These are phyloP conservation scores for Rhodotorula toruloides DNA, from an alignment of 768 basidiomycete genomes.

Conservation along the genomic window DNA sequence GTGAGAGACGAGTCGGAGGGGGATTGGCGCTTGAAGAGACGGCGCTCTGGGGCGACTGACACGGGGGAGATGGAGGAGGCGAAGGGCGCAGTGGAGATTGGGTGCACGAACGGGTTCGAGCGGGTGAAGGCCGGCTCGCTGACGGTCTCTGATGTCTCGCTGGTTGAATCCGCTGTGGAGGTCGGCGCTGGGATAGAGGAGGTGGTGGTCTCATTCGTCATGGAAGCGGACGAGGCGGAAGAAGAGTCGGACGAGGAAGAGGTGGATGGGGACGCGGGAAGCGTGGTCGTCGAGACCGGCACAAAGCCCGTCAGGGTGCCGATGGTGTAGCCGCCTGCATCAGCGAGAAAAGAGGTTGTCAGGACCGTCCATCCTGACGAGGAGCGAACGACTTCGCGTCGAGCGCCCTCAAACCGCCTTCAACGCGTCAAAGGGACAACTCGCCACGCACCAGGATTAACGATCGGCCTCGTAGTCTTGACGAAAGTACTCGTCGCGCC, in stretches of 20 bases:
- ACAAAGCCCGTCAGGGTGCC: conserved; percentile 27
- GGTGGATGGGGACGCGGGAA: not conserved
- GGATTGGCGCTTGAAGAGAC: not conserved
- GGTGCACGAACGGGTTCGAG: not conserved
- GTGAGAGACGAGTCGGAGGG: not conserved
- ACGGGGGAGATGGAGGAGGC: not conserved
- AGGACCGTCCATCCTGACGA: too few relatives aligned
- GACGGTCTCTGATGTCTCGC: not conserved
- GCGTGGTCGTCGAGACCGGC: conserved; percentile 1
- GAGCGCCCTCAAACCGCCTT: too few relatives aligned
- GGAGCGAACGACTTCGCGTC: too few relatives aligned
- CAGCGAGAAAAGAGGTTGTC: too few relatives aligned
- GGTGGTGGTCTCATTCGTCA: not conserved
- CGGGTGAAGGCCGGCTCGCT: too few relatives aligned
- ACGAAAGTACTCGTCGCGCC: conserved; percentile 17
- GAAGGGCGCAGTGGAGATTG: not conserved
- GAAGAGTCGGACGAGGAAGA: not conserved
- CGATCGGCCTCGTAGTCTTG: conserved; percentile 34
- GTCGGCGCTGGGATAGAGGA: not conserved
- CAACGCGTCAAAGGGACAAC: not conserved
- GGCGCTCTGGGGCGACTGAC: too few relatives aligned
- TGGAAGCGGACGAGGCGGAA: not conserved
- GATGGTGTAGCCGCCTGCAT: conserved; percentile 23
- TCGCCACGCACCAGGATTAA: conserved; percentile 10
- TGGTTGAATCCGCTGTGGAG: not conserved